These are phyloP conservation scores for Aureobasidium subglaciale DNA, from an alignment of 2,329 filamentous ascomycete genomes.

Conservation along the genomic window DNA sequence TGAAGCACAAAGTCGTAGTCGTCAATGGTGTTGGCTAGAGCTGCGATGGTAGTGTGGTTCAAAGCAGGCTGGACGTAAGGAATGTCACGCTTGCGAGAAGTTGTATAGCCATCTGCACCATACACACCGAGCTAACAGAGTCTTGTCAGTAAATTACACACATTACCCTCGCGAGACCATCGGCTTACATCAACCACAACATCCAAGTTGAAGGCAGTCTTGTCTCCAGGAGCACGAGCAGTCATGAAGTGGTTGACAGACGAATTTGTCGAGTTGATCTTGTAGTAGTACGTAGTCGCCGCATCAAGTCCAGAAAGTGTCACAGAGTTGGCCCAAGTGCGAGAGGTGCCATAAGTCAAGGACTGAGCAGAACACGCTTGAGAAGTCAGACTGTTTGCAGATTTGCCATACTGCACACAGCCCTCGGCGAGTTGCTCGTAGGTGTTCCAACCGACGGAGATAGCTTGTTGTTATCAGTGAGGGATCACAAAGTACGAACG, in stretches of 20 bases:
- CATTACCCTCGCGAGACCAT: too few species aligned
- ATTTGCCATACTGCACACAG: constrained; percentile 48
- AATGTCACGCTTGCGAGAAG: constrained; percentile 44
- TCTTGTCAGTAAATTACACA: constrained; percentile 13
- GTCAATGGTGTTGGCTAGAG: constrained; percentile 45
- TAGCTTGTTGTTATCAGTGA: constrained; percentile 30
- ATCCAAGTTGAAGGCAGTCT: constrained; percentile 46
- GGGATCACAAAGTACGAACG: background rate
- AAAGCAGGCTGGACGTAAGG: constrained; percentile 45
- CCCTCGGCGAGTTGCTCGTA: constrained; percentile 40
- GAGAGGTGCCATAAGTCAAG: constrained; percentile 47
- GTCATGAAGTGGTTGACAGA: constrained; percentile 48
- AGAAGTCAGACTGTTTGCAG: constrained; percentile 31
- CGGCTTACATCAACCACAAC: constrained; percentile 51
- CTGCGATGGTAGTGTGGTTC: constrained; percentile 53
- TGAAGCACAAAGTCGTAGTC: constrained; percentile 51
- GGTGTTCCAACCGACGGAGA: constrained; percentile 51
- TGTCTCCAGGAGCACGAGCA: constrained; percentile 48
- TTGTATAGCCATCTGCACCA: constrained; percentile 40
- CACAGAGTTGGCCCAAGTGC: constrained; percentile 48
- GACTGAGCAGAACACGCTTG: constrained; percentile 42
- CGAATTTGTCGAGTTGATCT: constrained; percentile 51
- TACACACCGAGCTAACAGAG: constrained; percentile 45
- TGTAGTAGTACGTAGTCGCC: constrained; percentile 54
- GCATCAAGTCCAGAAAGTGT: constrained; percentile 41